Evolutionary conservation across 306 rosid species (phyloP), one percentile per base, ranked within the genome.

Genomic region (Ochetophila trinervis): DNA sequence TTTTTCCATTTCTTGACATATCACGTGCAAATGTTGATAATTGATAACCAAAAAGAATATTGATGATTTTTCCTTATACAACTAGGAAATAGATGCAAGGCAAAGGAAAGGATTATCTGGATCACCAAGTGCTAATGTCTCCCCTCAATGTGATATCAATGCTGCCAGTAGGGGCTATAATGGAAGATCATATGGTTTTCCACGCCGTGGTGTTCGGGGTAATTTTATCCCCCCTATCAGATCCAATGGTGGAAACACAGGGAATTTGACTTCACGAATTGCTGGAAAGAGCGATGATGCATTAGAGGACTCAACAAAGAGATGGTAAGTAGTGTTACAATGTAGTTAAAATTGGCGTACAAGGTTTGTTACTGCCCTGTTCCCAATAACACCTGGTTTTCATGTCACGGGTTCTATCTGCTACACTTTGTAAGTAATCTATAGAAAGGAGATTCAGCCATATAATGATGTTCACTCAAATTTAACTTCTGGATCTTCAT

Each of bases 161-260:
- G 71, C 61, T 34, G 57, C 76, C 20, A 51, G 66, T 66, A 86
- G 87, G 85, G 78, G 73, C 30, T 86, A 76, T 73, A 82, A 85
- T 57, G 81, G 83, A 76, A 80, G 88, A 80, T 84, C 99, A 52
- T 87, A 93, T 76, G 88, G 96, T 49, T 67, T 77, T 83, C 75
- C 91, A 52, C 96, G 91, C 49, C 90, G 95, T 48, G 89, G 93
- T 27, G 52, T 76, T 74, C 96, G 88, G 45, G 91, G 97, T 70
- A 83, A 82, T 86, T 93, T 90, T 84, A 84, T 93, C 44, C 99
- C 99, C 56, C 99, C 99, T 15, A 74, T 93, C 60, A 90, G 77
- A 82, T 86, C 90, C 57, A 90, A 71, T 62, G 94, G 93, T 66
- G 77, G 78, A 21, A 72, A 66, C 67, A 67, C 69, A 42, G 97